Base-by-base conservation (phyloP, 257 asterid species). In the Salvia hispanica region DNA sequence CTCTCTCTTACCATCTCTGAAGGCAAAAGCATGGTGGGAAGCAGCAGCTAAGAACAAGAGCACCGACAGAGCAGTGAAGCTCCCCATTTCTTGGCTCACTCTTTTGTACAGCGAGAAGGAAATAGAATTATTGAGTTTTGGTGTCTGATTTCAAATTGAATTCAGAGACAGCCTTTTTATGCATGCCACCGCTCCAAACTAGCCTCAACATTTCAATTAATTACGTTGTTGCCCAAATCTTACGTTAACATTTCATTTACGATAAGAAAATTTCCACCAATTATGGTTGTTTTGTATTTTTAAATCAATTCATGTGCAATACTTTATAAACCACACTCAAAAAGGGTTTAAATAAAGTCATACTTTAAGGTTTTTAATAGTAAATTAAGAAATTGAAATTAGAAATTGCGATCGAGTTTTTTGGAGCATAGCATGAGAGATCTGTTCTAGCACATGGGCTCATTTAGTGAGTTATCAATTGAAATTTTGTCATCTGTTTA, bases 1-100 rank as follows among this genome's bases (percentile, higher is more conserved):
- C 31, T 25, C 0, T 25, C 31, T 25, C 72, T 76, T 80, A 91
- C 97, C 97, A 71, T 91, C 97, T 66, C 40, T 79, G 74, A 91
- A 31, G 67, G 91, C 86, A 42, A 53, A 66, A 65, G 86, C 76
- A 56, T 78, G 69, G 63, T 71, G 78, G 74, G 65, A 75, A 70
- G 77, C 18, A 72, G 77, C 10, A 73, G 95, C 77, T 39, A 79
- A 2, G 66, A 68, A 81, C 7, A 86, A 13, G 6, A 86, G 79
- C 80, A 81, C 78, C 81, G 78, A 63, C 77, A 86, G 48, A 40
- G 81, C 15, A 57, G 71, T 12, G 31, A 25, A 25, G 16, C 58
- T 72, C 77, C 58, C 61, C 85, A 78, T 85, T 40, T 76, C 66
- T 75, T 67, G 86, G 28, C 75, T 66, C 79, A 44, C 69, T 53